Conservation (phyloP, 176 grass and related monocot species). For the Avena atlantica region DNA sequence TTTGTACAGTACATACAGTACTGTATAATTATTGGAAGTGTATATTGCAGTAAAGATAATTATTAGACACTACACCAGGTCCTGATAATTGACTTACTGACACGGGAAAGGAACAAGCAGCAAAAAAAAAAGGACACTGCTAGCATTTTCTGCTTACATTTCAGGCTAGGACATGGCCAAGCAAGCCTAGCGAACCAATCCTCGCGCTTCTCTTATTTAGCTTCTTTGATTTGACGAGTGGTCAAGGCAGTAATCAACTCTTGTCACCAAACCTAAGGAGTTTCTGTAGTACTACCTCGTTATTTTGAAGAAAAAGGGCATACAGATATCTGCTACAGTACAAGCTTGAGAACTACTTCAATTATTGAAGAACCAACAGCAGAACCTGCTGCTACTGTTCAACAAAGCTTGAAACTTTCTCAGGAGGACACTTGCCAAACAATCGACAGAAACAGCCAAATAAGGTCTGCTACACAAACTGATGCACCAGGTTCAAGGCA, state of each 20-base stretch:
- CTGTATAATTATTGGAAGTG: too few relatives aligned
- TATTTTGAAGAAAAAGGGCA: conserved; percentile 38
- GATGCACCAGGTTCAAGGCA: too few relatives aligned
- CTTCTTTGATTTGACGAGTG: conserved; percentile 23
- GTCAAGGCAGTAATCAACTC: conserved; percentile 30
- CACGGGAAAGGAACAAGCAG: background rate
- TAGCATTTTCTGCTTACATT: background rate
- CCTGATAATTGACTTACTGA: background rate
- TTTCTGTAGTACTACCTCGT: background rate
- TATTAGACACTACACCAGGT: background rate
- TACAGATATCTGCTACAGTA: too few relatives aligned
- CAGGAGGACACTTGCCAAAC: too few relatives aligned
- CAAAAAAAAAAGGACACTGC: background rate
- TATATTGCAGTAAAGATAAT: too few relatives aligned
- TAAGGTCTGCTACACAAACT: too few relatives aligned
- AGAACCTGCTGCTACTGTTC: too few relatives aligned
- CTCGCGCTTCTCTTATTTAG: conserved; percentile 30
- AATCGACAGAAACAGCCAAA: too few relatives aligned
- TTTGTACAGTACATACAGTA: too few relatives aligned
- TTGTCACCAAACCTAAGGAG: background rate
- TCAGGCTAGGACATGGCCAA: conserved; percentile 7
- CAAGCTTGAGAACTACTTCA: too few relatives aligned
- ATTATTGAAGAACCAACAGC: too few relatives aligned
- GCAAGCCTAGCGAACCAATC: conserved; percentile 10
- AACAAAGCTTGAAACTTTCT: too few relatives aligned